Evolutionary conservation across 805 yeast genomes (phyloP).

Genomic region (Kodamaea jinghongensis): DNA sequence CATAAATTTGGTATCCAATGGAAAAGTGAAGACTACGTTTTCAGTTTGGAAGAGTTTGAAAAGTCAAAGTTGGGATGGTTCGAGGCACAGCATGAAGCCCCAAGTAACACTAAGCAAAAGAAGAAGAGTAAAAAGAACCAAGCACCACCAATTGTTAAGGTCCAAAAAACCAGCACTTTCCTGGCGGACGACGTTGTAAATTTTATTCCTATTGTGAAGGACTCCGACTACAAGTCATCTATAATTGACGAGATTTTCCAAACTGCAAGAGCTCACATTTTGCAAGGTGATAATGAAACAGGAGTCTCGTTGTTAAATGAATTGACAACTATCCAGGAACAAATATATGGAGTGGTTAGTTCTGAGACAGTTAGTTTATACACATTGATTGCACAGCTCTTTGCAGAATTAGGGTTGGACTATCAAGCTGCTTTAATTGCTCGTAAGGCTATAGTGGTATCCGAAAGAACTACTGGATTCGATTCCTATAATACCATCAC

Average conservation of each 20-base stretch:
- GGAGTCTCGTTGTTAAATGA: conserved; percentile 69
- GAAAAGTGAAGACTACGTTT: conserved; percentile 50
- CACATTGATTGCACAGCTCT: conserved; percentile 61
- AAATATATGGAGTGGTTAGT: conserved; percentile 78
- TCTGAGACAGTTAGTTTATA: conserved; percentile 74
- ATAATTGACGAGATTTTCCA: conserved; percentile 75
- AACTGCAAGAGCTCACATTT: conserved; percentile 49
- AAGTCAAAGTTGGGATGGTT: conserved; percentile 15
- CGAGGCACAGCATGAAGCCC: conserved; percentile 24
- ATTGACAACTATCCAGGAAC: conserved; percentile 71
- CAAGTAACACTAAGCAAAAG: conserved; percentile 28
- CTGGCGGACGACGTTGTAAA: conserved; percentile 60
- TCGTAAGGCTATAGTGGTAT: conserved; percentile 66
- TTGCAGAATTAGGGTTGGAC: conserved; percentile 54
- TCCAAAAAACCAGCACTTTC: conserved; percentile 43
- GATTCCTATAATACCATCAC: conserved; percentile 78
- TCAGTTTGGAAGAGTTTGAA: conserved; percentile 40
- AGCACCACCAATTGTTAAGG: conserved; percentile 7
- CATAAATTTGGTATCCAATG: conserved; percentile 85
- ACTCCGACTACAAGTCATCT: conserved; percentile 61
- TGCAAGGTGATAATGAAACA: conserved; percentile 44
- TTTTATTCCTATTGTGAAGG: conserved; percentile 74
- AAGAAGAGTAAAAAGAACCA: conserved; percentile 27
- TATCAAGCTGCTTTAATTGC: conserved; percentile 61
- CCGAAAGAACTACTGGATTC: conserved; percentile 78